Evolutionary conservation across 2,329 filamentous ascomycete species (phyloP).

Genomic region (Talaromyces verruculosus): DNA sequence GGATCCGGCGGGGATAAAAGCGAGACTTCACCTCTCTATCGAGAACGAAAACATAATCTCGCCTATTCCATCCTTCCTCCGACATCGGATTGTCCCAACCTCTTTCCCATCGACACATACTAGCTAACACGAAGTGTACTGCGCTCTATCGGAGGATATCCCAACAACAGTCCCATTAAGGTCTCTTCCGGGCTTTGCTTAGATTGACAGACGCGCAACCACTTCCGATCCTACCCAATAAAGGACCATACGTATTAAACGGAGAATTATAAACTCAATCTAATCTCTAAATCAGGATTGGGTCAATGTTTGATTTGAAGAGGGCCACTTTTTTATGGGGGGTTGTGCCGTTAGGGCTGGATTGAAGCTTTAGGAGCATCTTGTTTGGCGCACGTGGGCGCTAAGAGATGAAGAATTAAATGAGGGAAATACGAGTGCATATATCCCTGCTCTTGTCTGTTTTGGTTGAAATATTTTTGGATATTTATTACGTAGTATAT

Average conservation of each 20-base stretch:
- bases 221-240: neutral
- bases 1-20: neutral
- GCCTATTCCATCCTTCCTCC: neutral
- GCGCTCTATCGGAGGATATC: no score
- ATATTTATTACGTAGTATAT: neutral
- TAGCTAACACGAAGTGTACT: no score
- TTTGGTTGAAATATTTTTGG: neutral
- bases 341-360: neutral
- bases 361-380: neutral
- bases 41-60: neutral
- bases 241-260: neutral
- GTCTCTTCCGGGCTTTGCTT: no score
- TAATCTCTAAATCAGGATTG: neutral
- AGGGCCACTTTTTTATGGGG: neutral
- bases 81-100: neutral
- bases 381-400: conserved; percentile 7
- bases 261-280: neutral
- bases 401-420: neutral
- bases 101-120: neutral
- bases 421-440: neutral
- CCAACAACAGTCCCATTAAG: no score
- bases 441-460: neutral
- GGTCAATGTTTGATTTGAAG: neutral
- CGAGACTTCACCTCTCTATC: no score
- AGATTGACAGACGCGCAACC: neutral